Evolutionary conservation across 495 filamentous ascomycete species (phyloP).

Genomic region (Hapsidospora chrysogenum): DNA sequence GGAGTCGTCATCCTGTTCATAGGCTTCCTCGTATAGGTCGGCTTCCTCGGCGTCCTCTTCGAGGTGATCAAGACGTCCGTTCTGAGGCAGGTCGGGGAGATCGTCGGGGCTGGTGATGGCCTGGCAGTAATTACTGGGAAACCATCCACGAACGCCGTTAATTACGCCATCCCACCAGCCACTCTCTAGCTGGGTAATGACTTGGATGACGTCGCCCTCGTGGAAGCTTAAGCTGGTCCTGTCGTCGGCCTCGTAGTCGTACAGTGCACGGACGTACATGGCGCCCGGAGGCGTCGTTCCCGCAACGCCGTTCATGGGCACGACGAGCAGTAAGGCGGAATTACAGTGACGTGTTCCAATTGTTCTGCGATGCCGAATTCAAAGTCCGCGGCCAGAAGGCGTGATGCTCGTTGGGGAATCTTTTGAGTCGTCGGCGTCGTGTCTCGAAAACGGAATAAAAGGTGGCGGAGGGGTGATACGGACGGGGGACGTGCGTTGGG

Average conservation of each 20-base stretch:
- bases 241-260: slow-evolving; percentile 95
- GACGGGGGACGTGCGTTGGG: too few relatives aligned
- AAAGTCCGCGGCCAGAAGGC: too few relatives aligned
- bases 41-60: slow-evolving; percentile 49
- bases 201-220: slow-evolving; percentile 90
- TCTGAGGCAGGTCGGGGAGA: slow-evolving; percentile 33
- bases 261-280: slow-evolving; percentile 88
- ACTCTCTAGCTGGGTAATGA: slow-evolving; percentile 92
- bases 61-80: slow-evolving; percentile 44
- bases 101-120: slow-evolving; percentile 64
- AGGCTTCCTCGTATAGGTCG: slow-evolving; percentile 22
- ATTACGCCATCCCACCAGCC: slow-evolving; percentile 99
- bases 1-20: slow-evolving; percentile 46
- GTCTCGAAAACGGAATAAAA: too few relatives aligned
- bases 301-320: slow-evolving; percentile 48
- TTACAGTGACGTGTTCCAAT: too few relatives aligned
- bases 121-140: slow-evolving; percentile 95
- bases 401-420: too few relatives aligned
- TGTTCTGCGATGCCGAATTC: too few relatives aligned
- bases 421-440: too few relatives aligned
- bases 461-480: too few relatives aligned
- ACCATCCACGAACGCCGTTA: slow-evolving; percentile 87
- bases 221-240: slow-evolving; percentile 90
- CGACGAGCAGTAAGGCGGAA: too few relatives aligned
- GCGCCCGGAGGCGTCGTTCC: slow-evolving; percentile 56